A percentile compares a stretch with the other conserved stretches of the same genome.
Conservation (phyloP, 2,329 filamentous ascomycete species). For the Ascochyta lentis region DNA sequence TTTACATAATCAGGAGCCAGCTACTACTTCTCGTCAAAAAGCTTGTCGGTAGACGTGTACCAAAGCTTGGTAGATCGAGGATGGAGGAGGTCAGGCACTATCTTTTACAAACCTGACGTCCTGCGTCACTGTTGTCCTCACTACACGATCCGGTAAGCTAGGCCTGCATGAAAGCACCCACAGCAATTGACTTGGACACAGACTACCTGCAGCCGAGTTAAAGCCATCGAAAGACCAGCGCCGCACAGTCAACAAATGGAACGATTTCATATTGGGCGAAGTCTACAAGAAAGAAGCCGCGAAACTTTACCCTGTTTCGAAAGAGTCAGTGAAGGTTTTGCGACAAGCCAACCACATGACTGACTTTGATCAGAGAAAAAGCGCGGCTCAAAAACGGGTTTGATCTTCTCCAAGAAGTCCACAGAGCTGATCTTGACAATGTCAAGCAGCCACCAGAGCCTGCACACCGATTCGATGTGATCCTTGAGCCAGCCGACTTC, state of each 20-base stretch:
- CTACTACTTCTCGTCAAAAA: constrained; percentile 71
- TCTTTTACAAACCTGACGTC: constrained; percentile 81
- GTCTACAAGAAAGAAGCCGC: constrained; percentile 69
- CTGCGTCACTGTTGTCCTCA: constrained; percentile 87
- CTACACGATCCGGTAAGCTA: constrained; percentile 71
- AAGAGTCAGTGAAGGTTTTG: constrained; percentile 54
- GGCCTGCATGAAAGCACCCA: neutral
- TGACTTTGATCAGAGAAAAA: constrained; percentile 53
- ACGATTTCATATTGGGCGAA: constrained; percentile 72
- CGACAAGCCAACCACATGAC: neutral
- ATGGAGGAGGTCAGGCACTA: constrained; percentile 70
- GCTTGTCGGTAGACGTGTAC: constrained; percentile 71
- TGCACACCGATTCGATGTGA: constrained; percentile 71
- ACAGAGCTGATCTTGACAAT: constrained; percentile 68
- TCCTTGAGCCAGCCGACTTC: constrained; percentile 72
- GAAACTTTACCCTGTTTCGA: constrained; percentile 69
- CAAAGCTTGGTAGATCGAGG: constrained; percentile 75
- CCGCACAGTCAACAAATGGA: constrained; percentile 78
- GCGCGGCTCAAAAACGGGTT: constrained; percentile 72
- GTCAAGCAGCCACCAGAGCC: constrained; percentile 67
- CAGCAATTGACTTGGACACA: constrained; percentile 29
- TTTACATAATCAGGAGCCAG: constrained; percentile 66
- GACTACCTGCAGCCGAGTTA: constrained; percentile 70
- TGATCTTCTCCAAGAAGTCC: constrained; percentile 69
- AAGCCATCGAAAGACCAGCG: constrained; percentile 74